A percentile compares a stretch with the other conserved stretches of the same genome.
These are phyloP conservation scores for Mangifera indica DNA, from an alignment of 345 rosid genomes.

Conservation along the genomic window DNA sequence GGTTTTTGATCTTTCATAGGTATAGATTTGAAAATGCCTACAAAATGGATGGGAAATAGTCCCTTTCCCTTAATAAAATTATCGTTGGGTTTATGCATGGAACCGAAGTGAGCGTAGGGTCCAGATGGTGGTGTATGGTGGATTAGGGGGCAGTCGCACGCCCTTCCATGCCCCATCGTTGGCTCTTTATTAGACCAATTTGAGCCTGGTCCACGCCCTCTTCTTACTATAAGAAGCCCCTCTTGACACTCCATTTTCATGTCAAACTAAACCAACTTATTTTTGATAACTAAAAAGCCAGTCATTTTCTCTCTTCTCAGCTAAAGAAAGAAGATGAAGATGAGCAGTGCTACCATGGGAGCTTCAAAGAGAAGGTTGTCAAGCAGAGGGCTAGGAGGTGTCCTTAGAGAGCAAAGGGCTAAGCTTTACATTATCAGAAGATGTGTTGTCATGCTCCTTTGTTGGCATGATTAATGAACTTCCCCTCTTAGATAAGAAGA, in stretches of 20 bases:
- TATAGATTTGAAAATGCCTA: no score
- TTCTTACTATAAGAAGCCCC: conserved; percentile 39
- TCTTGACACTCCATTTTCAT: conserved; percentile 23
- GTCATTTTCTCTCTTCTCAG: not conserved
- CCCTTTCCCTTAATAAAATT: no score
- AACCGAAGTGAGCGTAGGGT: conserved; percentile 38
- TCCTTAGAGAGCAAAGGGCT: conserved; percentile 78
- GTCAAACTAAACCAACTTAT: conserved; percentile 7
- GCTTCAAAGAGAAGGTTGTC: conserved; percentile 67
- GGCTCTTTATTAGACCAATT: conserved; percentile 56
- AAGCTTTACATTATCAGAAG: conserved; percentile 78
- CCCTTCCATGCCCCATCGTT: conserved; percentile 65
- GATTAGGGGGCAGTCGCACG: conserved; percentile 62
- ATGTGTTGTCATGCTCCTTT: conserved; percentile 83
- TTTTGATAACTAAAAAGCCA: not conserved
- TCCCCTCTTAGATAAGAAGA: not conserved
- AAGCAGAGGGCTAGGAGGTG: conserved; percentile 67
- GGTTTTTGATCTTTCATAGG: no score
- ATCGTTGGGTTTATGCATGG: conserved; percentile 28
- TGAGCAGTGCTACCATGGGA: conserved; percentile 47
- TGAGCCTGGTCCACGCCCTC: conserved; percentile 36
- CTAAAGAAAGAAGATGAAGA: conserved; percentile 45
- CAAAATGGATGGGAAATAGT: no score
- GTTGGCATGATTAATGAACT: conserved; percentile 65
- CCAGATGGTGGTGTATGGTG: conserved; percentile 42